A percentile compares a stretch with the other conserved stretches of the same genome.
Conservation (phyloP, 148 eudicot species). For the Dysphania ambrosioides region DNA sequence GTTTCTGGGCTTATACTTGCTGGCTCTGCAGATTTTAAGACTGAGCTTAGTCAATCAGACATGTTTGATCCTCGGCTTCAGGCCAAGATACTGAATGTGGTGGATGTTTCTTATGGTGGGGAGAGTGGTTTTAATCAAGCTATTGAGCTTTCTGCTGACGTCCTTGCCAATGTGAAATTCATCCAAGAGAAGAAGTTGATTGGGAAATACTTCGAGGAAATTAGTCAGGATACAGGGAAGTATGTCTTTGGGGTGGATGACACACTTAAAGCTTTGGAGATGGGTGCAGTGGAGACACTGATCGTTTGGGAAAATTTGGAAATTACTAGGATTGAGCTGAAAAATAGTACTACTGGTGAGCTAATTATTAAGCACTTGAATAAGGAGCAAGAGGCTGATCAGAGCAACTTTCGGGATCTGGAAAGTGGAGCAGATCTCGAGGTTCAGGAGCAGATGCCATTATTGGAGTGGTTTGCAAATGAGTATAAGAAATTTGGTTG, state of each 20-base stretch:
- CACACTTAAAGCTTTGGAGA: slow-evolving; percentile 29
- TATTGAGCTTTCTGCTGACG: slow-evolving; percentile 24
- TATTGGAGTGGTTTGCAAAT: slow-evolving; percentile 32
- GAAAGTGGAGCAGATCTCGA: slow-evolving; percentile 23
- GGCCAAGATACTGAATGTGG: slow-evolving; percentile 17
- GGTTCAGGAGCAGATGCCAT: slow-evolving; percentile 20
- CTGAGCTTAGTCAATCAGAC: slow-evolving; percentile 26
- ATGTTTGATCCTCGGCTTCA: slow-evolving; percentile 31
- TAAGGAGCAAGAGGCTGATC: slow-evolving; percentile 25
- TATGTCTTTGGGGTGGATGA: slow-evolving; percentile 31
- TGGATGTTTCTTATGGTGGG: slow-evolving; percentile 31
- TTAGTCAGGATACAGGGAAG: slow-evolving; percentile 31
- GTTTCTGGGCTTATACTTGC: slow-evolving; percentile 29
- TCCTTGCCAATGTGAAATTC: slow-evolving; percentile 27
- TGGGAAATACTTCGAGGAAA: slow-evolving; percentile 27
- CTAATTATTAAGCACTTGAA: slow-evolving; percentile 20
- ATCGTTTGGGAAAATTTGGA: slow-evolving; percentile 31
- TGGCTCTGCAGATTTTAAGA: slow-evolving; percentile 29
- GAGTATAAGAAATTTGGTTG: slow-evolving; percentile 32
- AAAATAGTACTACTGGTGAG: slow-evolving; percentile 20
- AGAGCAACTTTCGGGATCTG: slow-evolving; percentile 21
- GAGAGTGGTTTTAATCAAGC: slow-evolving; percentile 34
- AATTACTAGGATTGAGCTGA: slow-evolving; percentile 21
- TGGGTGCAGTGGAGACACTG: slow-evolving; percentile 31
- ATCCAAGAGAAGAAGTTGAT: slow-evolving; percentile 29